phyloP scores from a whole-genome alignment of 1,284 basidiomycete genomes.

The Trametes sp. region DNA sequence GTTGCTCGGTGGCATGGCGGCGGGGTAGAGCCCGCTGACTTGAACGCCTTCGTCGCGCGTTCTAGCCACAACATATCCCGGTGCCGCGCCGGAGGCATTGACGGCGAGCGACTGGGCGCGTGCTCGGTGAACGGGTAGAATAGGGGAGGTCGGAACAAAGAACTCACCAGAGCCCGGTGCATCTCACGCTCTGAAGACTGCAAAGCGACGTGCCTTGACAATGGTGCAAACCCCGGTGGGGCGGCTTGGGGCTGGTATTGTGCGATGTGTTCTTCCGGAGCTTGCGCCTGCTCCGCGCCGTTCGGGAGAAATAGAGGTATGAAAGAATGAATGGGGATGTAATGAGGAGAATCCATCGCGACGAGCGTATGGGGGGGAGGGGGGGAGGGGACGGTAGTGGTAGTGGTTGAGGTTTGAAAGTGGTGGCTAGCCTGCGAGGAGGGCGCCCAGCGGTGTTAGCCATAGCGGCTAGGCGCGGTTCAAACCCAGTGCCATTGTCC shows the following conservation, averaged over 20 bases:
- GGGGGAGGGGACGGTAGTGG: background rate
- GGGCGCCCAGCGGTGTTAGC: background rate
- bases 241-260: background rate
- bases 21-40: constrained; percentile 7
- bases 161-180: background rate
- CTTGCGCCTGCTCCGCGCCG: too few relatives aligned
- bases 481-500: constrained; percentile 1
- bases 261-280: too few relatives aligned
- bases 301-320: too few relatives aligned
- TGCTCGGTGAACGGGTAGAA: background rate
- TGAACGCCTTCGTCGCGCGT: background rate
- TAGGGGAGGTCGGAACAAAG: background rate
- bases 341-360: too few relatives aligned
- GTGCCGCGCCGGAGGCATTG: background rate
- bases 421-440: background rate
- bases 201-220: background rate
- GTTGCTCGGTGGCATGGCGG: too few relatives aligned
- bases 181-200: background rate
- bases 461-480: background rate
- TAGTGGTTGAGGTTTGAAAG: background rate
- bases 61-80: background rate
- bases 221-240: background rate
- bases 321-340: too few relatives aligned
- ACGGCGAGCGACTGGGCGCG: background rate
- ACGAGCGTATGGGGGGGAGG: too few relatives aligned